Percentiles rank a stretch among this genome's conserved stretches.
These are phyloP conservation scores for Digitaria exilis DNA, from an alignment of 202 grass and related monocot genomes.

Conservation along the genomic window DNA sequence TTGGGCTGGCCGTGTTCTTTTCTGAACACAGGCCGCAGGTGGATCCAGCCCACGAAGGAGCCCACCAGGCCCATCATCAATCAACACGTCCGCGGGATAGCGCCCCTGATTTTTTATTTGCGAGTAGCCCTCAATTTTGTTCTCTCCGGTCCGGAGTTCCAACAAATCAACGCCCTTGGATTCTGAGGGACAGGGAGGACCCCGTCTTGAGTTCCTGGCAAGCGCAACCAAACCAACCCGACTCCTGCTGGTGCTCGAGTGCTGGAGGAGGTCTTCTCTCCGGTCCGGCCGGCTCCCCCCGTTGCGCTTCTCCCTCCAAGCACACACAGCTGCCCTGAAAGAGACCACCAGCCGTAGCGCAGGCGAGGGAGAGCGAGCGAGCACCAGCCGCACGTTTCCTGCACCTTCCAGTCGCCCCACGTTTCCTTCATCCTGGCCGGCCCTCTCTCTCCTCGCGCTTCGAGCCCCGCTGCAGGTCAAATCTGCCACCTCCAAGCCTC, in stretches of 20 bases:
- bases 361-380: background rate
- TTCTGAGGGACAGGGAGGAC: background rate
- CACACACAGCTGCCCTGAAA: conserved; percentile 23
- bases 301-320: background rate
- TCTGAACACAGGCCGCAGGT: no score
- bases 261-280: background rate
- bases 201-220: conserved; percentile 3
- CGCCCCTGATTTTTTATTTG: no score
- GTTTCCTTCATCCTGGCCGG: background rate
- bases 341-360: background rate
- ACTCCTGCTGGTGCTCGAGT: no score
- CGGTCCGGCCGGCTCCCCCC: no score
- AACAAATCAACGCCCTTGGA: background rate
- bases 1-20: no score
- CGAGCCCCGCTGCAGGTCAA: conserved; percentile 31
- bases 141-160: no score
- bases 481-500: background rate
- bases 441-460: background rate
- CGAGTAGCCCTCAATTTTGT: no score
- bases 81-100: no score
- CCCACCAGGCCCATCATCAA: no score
- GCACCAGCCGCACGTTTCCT: conserved; percentile 10
- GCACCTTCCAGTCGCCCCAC: background rate
- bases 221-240: background rate
- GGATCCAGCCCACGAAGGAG: no score